Percentiles rank a stretch among this genome's conserved stretches.
Evolutionary conservation across 805 yeast genomes (phyloP).

Genomic region (Hanseniaspora guilliermondii): DNA sequence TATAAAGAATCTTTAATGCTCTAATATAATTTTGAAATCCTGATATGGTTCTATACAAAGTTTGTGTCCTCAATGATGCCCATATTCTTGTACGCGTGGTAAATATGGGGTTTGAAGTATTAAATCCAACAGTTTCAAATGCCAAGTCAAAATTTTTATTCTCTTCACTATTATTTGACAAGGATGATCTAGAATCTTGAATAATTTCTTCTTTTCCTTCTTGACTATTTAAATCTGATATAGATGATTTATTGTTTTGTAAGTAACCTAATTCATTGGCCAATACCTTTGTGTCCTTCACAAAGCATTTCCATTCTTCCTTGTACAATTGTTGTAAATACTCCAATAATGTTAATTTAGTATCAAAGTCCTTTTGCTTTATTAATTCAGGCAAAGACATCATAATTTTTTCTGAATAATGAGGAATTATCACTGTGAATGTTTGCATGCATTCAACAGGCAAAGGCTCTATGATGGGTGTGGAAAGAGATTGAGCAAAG

Average conservation of each 20-base stretch:
- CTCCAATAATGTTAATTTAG: constrained; percentile 59
- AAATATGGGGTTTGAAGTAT: constrained; percentile 48
- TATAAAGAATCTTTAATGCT: constrained; percentile 57
- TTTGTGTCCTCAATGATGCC: constrained; percentile 78
- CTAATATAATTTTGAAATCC: constrained; percentile 71
- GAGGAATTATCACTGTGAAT: constrained; percentile 76
- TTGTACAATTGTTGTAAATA: constrained; percentile 63
- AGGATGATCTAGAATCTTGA: constrained; percentile 14
- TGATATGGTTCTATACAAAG: constrained; percentile 67
- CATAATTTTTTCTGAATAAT: constrained; percentile 70
- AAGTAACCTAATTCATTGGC: constrained; percentile 40
- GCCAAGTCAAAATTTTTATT: constrained; percentile 51
- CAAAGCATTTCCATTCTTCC: constrained; percentile 71
- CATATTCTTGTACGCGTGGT: constrained; percentile 67
- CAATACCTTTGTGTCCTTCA: constrained; percentile 56
- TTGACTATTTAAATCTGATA: constrained; percentile 14
- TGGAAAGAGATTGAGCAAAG: constrained; percentile 80
- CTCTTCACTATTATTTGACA: constrained; percentile 22
- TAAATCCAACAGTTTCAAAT: constrained; percentile 60
- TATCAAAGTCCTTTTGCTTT: constrained; percentile 48
- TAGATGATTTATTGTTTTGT: constrained; percentile 16
- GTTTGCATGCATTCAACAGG: constrained; percentile 63
- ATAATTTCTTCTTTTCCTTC: constrained; percentile 8
- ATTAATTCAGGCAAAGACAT: constrained; percentile 68
- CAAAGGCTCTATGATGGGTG: constrained; percentile 67